Evolutionary conservation across 345 rosid species (phyloP).

Genomic region (Dovyalis caffra): DNA sequence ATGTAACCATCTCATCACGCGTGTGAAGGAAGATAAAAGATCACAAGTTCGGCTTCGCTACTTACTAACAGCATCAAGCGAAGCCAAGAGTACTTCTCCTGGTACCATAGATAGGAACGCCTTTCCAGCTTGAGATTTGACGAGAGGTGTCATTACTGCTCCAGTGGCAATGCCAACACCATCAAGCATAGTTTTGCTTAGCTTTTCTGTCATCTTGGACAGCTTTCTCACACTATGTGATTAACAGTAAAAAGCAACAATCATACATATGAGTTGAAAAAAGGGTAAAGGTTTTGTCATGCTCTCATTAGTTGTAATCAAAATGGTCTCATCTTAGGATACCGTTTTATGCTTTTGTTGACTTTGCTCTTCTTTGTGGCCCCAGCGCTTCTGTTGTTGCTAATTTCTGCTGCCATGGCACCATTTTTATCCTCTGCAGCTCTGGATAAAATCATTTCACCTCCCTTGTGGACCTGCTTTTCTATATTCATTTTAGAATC

Average conservation of each 20-base stretch:
- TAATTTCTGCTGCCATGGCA: slow-evolving; percentile 25
- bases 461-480: slow-evolving; percentile 70
- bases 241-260: slow-evolving; percentile 1
- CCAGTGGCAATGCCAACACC: slow-evolving; percentile 66
- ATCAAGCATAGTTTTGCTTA: slow-evolving; percentile 73
- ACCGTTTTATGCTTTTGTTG: slow-evolving; percentile 83
- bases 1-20: background rate
- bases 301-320: background rate
- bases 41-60: background rate
- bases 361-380: slow-evolving; percentile 47
- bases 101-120: slow-evolving; percentile 76
- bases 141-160: slow-evolving; percentile 63
- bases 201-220: slow-evolving; percentile 74
- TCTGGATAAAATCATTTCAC: slow-evolving; percentile 60
- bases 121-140: slow-evolving; percentile 73
- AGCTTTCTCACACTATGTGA: slow-evolving; percentile 63
- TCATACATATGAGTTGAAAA: slow-evolving; percentile 8
- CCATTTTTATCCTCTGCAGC: slow-evolving; percentile 49
- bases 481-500: background rate
- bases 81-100: slow-evolving; percentile 80
- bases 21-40: background rate
- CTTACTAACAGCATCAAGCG: slow-evolving; percentile 92
- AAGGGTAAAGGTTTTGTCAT: background rate
- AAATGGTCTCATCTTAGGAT: slow-evolving; percentile 19
- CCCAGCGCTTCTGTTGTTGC: slow-evolving; percentile 33